phyloP scores from a whole-genome alignment of 2,329 filamentous ascomycete species.

The Colletotrichum neosansevieriae region DNA sequence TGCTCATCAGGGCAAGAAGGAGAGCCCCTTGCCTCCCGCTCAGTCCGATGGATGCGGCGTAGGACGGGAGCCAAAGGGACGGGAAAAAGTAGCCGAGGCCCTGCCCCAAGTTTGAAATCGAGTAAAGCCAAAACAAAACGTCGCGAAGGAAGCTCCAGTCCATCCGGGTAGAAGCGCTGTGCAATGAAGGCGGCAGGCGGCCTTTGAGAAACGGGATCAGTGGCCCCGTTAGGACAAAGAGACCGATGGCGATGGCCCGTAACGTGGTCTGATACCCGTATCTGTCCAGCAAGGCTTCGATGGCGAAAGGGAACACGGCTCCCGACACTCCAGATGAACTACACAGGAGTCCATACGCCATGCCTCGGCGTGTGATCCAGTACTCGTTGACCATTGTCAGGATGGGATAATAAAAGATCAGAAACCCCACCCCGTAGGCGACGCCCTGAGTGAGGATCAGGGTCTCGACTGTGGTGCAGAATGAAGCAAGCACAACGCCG shows the following conservation, averaged over 20 bases:
- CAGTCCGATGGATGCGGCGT: constrained; percentile 55
- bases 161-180: constrained; percentile 43
- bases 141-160: constrained; percentile 44
- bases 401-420: constrained; percentile 56
- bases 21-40: constrained; percentile 57
- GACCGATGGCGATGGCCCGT: constrained; percentile 53
- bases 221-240: constrained; percentile 54
- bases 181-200: constrained; percentile 54
- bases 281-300: constrained; percentile 53
- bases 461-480: constrained; percentile 47
- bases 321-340: constrained; percentile 61
- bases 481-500: constrained; percentile 50
- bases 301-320: constrained; percentile 59
- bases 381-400: constrained; percentile 57
- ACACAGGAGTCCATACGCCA: constrained; percentile 64
- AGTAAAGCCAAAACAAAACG: constrained; percentile 51
- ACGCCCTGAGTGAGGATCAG: constrained; percentile 56
- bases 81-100: constrained; percentile 67
- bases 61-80: constrained; percentile 64
- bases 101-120: constrained; percentile 62
- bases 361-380: constrained; percentile 59
- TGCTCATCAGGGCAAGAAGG: constrained; percentile 61
- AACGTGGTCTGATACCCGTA: constrained; percentile 58
- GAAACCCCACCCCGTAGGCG: constrained; percentile 47
- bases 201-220: constrained; percentile 55